Conservation (phyloP, 306 rosid genomes). For the Fragaria nilgerrensis region DNA sequence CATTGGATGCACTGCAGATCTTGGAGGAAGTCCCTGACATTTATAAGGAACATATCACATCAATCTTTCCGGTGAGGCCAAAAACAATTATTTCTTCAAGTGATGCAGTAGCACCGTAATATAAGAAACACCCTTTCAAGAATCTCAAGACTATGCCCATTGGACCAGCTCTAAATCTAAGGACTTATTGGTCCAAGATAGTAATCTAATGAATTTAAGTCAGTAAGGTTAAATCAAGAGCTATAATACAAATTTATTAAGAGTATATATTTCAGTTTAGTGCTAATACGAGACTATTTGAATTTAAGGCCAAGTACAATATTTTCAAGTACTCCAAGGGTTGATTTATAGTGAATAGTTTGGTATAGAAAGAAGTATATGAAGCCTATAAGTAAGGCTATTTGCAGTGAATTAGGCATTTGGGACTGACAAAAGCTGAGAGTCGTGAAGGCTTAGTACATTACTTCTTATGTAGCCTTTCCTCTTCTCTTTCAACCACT, state of each 20-base stretch:
- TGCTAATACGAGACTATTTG: neutral
- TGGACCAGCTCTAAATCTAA: neutral
- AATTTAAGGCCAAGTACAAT: neutral
- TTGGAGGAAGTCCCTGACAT: slow-evolving; percentile 97
- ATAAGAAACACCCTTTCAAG: neutral
- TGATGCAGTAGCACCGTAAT: neutral
- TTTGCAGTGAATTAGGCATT: neutral
- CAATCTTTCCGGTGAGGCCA: slow-evolving; percentile 15
- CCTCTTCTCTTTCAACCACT: neutral
- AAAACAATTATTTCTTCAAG: slow-evolving; percentile 13
- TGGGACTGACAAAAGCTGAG: neutral
- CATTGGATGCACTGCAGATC: slow-evolving; percentile 97
- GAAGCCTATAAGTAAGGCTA: neutral
- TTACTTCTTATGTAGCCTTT: neutral
- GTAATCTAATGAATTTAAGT: neutral
- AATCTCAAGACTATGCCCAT: neutral
- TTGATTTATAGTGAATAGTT: neutral
- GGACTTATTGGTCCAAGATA: neutral
- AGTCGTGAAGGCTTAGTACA: neutral
- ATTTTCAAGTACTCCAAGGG: neutral
- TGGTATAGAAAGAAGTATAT: neutral
- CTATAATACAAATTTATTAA: neutral
- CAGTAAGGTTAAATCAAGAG: neutral
- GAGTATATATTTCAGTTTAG: neutral
- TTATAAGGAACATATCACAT: slow-evolving; percentile 18